These are phyloP conservation scores for Penicillium rolfsii DNA, from an alignment of 2,329 filamentous ascomycete genomes.

Conservation along the genomic window DNA sequence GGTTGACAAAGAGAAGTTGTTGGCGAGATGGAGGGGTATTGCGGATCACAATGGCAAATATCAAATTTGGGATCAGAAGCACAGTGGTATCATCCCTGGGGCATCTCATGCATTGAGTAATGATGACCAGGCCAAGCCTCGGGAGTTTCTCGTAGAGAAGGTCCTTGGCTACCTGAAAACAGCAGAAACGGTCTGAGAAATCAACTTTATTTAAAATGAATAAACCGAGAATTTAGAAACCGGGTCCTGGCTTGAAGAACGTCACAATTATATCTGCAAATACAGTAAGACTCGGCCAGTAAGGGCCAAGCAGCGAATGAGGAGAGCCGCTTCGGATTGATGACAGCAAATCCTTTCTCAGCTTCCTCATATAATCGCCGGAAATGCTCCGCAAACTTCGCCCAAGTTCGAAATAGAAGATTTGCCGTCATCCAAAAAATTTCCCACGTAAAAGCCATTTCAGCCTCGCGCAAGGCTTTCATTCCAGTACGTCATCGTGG, in stretches of 20 bases:
- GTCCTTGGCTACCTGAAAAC: slow-evolving; percentile 33
- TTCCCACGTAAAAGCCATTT: slow-evolving; percentile 5
- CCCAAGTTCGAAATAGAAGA: slow-evolving; percentile 17
- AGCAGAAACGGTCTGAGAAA: slow-evolving; percentile 6
- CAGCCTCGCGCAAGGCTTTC: slow-evolving; percentile 14
- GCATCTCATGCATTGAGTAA: slow-evolving; percentile 44
- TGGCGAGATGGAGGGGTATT: slow-evolving; percentile 48
- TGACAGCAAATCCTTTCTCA: neutral
- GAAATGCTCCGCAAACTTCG: slow-evolving; percentile 12
- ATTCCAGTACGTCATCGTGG: slow-evolving; percentile 18
- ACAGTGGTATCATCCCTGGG: slow-evolving; percentile 52
- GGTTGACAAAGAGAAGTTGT: slow-evolving; percentile 51
- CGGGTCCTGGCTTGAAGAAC: neutral
- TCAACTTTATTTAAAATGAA: neutral
- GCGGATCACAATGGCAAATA: slow-evolving; percentile 38
- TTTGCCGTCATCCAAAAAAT: slow-evolving; percentile 21
- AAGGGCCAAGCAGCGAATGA: neutral
- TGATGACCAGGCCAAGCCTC: slow-evolving; percentile 38
- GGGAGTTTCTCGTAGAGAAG: slow-evolving; percentile 31
- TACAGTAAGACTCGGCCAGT: too few relatives aligned
- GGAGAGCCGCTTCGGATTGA: neutral
- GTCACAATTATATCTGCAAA: too few relatives aligned
- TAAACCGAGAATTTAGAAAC: neutral
- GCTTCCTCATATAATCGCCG: neutral
- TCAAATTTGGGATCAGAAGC: slow-evolving; percentile 52